Evolutionary conservation across 495 filamentous ascomycete species (phyloP), one percentile per base, ranked within the genome.

Genomic region (Penicilliopsis zonata): DNA sequence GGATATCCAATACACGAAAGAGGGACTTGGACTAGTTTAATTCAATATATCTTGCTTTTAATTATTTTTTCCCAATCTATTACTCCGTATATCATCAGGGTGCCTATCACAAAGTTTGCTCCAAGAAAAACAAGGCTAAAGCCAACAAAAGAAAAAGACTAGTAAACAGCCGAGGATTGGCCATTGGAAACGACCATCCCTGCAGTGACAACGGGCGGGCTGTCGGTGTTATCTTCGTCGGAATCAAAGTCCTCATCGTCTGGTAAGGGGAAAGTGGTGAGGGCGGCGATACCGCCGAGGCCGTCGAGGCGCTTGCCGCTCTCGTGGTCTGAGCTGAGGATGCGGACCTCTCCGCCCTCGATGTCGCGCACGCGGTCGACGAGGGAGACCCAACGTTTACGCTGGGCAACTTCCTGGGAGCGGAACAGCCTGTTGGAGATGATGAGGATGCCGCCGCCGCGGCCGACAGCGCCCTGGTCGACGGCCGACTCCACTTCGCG

Each of bases 281-380:
- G 79, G 9, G 86, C 84, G 14, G 87, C 92, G 37, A 98, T 78
- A 4, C 85, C 81, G 1, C 90, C 88, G 36, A 98, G 47, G 2
- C 71, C 76, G 35, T 94, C 88, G 26, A 98, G 57, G 35, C 86
- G 60, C 55, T 80, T 78, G 12, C 90, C 90, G 59, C 90, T 95
- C 62, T 94, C 90, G 53, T 96, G 88, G 45, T 90, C 78, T 39
- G 80, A 86, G 44, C 92, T 96, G 27, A 96, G 55, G 16, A 95
- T 66, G 31, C 86, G 73, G 1, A 82, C 80, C 44, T 95, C 86
- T 0, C 90, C 90, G 20, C 92, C 92, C 31, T 81, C 75, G 3
- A 65, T 54, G 30, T 80, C 80, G 43, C 80, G 80, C n/a, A 96
- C 90, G 28, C 76, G 80, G 52, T 98, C 90, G 24, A 95, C 88